A percentile compares a stretch with the other conserved stretches of the same genome.
Evolutionary conservation across 345 rosid genomes (phyloP).

Genomic region (Brassica juncea): DNA sequence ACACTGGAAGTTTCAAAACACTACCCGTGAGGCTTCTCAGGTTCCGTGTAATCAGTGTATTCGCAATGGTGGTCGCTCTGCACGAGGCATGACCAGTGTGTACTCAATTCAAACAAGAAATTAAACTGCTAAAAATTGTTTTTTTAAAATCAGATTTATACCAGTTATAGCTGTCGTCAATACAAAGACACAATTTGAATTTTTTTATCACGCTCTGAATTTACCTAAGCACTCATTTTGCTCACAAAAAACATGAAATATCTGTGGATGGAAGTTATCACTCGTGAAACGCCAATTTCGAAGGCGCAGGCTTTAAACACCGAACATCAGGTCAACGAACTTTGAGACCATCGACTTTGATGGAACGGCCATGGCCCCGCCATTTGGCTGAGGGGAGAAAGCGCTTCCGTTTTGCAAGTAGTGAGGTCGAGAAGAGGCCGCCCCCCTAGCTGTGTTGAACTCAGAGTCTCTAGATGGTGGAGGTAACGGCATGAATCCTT

Average conservation of each 20-base stretch:
- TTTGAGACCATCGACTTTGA: slow-evolving; percentile 79
- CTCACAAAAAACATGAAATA: not conserved
- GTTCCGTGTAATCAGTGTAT: slow-evolving; percentile 30
- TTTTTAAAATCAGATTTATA: slow-evolving; percentile 25
- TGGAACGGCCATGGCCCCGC: slow-evolving; percentile 79
- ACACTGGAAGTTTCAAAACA: not conserved
- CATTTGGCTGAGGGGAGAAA: slow-evolving; percentile 54
- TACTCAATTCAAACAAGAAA: slow-evolving; percentile 12
- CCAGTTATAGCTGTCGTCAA: slow-evolving; percentile 20
- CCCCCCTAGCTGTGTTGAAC: slow-evolving; percentile 38
- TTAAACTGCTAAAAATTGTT: not conserved
- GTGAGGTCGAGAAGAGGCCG: slow-evolving; percentile 55
- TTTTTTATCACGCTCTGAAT: slow-evolving; percentile 25
- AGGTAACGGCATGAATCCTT: slow-evolving; percentile 81
- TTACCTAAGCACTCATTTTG: slow-evolving; percentile 20
- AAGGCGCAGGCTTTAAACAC: slow-evolving; percentile 43
- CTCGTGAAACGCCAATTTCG: not conserved
- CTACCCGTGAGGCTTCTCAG: slow-evolving; percentile 38
- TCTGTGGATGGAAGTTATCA: not conserved
- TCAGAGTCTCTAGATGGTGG: slow-evolving; percentile 59
- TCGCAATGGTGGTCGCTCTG: slow-evolving; percentile 11
- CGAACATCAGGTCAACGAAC: slow-evolving; percentile 78
- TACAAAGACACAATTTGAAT: slow-evolving; percentile 28
- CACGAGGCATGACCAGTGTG: slow-evolving; percentile 22
- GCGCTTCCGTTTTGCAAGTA: slow-evolving; percentile 67